Percentiles rank a stretch among this genome's conserved stretches.
phyloP scores from a whole-genome alignment of 2,329 filamentous ascomycete genomes.

The Thielaviopsis euricoi region DNA sequence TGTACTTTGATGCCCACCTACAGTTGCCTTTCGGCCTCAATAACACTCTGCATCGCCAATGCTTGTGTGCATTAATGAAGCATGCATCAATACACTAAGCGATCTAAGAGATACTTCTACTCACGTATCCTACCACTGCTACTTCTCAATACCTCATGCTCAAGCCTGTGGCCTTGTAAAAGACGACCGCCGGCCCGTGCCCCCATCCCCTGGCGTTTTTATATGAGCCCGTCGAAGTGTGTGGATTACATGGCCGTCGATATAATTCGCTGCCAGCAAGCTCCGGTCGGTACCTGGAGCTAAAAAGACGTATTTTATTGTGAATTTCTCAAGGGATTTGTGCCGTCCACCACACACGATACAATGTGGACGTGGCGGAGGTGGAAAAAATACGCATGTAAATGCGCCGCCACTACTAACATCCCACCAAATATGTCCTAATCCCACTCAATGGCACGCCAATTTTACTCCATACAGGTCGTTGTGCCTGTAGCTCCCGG shows the following conservation, averaged over 20 bases:
- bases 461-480: neutral
- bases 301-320: neutral
- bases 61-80: neutral
- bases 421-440: neutral
- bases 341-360: neutral
- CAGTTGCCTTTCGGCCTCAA: neutral
- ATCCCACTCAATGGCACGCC: neutral
- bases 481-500: neutral
- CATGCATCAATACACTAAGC: neutral
- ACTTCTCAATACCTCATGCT: neutral
- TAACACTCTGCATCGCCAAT: neutral
- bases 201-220: neutral
- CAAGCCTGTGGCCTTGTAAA: neutral
- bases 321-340: neutral
- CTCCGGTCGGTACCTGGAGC: neutral
- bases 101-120: neutral
- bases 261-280: neutral
- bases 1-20: neutral
- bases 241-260: neutral
- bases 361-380: too few species aligned
- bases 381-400: neutral
- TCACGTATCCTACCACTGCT: neutral
- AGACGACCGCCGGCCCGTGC: neutral
- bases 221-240: neutral
- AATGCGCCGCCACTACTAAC: too few species aligned